Evolutionary conservation across 192 early-diverging fungal genomes (phyloP), one percentile per base, ranked within the genome.

Genomic region (Radiomyces spectabilis): DNA sequence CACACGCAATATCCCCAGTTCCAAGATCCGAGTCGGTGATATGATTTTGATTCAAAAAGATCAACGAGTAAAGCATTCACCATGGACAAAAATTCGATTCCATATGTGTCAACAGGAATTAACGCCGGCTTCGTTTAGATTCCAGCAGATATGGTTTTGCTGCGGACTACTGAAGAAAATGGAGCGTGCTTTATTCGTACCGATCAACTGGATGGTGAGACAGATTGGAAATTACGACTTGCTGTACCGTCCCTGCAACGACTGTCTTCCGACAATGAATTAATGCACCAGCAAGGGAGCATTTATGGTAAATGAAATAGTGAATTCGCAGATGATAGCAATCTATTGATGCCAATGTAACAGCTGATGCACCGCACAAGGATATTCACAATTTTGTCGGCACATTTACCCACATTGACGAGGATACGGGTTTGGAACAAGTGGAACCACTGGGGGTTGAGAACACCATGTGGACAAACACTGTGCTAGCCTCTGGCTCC

Each of bases 201-300:
- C 0, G 95, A 95, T 70, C 93, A 98, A 64, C 76, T 98, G 25
- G 95, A 98, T 53, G 95, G 95, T 52, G 95, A 98, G 59, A 98
- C 95, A 0, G 93, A 98, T 63, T 95, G 93, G 93, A 98, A 98
- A 73, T 70, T 97, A 55, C 73, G 82, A 39, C 65, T 94, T 19
- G 95, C 95, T 0, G 85, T 94, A 22, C 84, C 88, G 4, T 81
- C 81, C 0, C 80, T 82, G 8, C 94, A 97, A 61, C 84, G 83
- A 45, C 71, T 91, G 13, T 54, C 73, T 5, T 68, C 69, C 29
- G 78, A 87, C 52, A 52, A 71, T 24, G 68, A 74, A 1, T 65
- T 97, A 30, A 69, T 88, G 41, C 56, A 63, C 25, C 38, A 87
- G 35, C 68, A 78, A 22, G 92, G 83, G 4, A 76, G 79, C 12